A percentile compares a stretch with the other conserved stretches of the same genome.
phyloP scores from a whole-genome alignment of 2,329 filamentous ascomycete genomes.

The Ramichloridium luteum region DNA sequence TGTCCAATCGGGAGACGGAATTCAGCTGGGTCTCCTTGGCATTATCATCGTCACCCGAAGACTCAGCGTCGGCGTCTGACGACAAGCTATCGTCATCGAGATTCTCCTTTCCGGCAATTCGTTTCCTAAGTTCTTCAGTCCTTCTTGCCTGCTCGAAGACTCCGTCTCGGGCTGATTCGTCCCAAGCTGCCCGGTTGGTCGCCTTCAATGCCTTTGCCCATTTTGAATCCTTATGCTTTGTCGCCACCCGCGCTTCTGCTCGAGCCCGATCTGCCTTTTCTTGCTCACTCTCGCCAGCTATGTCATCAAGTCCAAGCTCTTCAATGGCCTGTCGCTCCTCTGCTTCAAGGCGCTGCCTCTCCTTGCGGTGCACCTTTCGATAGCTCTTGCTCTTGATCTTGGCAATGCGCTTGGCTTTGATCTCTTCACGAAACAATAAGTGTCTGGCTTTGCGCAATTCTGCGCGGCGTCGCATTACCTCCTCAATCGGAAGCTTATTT shows the following conservation, averaged over 20 bases:
- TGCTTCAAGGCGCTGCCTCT: conserved; percentile 48
- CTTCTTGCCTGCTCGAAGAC: conserved; percentile 69
- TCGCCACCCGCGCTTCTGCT: conserved; percentile 74
- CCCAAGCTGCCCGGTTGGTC: conserved; percentile 71
- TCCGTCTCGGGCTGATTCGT: conserved; percentile 68
- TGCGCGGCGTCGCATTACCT: conserved; percentile 58
- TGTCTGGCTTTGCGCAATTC: conserved; percentile 72
- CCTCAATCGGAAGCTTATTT: conserved; percentile 59
- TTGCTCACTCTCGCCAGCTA: conserved; percentile 49
- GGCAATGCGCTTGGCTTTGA: conserved; percentile 82
- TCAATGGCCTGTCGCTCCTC: conserved; percentile 44
- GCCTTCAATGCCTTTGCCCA: conserved; percentile 81
- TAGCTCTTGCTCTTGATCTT: conserved; percentile 99
- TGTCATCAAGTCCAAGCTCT: conserved; percentile 45
- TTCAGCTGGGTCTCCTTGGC: too few species aligned
- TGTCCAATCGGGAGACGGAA: too few species aligned
- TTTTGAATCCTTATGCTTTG: conserved; percentile 75
- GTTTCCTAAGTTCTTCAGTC: conserved; percentile 67
- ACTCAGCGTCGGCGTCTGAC: conserved; percentile 41
- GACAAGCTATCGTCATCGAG: conserved; percentile 33
- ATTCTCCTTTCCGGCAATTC: conserved; percentile 61
- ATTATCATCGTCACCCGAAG: conserved; percentile 41
- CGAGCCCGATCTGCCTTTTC: conserved; percentile 59
- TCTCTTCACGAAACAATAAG: conserved; percentile 75
- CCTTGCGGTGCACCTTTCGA: conserved; percentile 79